Conservation (phyloP, 495 filamentous ascomycete species). For the Tetracladium setigerum region DNA sequence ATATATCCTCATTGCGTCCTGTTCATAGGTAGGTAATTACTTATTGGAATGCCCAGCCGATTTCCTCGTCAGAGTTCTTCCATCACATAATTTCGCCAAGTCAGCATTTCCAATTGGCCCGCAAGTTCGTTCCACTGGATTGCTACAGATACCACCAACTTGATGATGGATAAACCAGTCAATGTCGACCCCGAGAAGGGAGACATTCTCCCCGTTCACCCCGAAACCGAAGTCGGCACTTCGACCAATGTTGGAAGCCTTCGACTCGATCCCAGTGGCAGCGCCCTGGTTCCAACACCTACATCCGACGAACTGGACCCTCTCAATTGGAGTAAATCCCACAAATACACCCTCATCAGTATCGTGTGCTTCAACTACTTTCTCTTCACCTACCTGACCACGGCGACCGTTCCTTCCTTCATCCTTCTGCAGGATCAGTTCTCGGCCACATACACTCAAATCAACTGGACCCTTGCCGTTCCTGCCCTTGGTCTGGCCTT, state of each 20-base stretch:
- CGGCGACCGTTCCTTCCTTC: conserved; percentile 54
- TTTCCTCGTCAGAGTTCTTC: too few species aligned
- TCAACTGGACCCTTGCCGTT: conserved; percentile 59
- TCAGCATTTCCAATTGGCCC: too few species aligned
- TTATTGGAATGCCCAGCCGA: too few species aligned
- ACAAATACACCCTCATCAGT: conserved; percentile 43
- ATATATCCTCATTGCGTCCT: too few species aligned
- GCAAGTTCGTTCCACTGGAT: too few species aligned
- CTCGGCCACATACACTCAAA: conserved; percentile 39
- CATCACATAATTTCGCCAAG: too few species aligned
- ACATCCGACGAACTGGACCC: conserved; percentile 50
- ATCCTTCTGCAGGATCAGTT: conserved; percentile 42
- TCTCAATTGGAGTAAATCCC: conserved; percentile 44
- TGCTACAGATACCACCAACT: too few species aligned
- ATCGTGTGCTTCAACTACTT: conserved; percentile 60
- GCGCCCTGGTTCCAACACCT: conserved; percentile 33
- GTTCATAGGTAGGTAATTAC: too few species aligned
- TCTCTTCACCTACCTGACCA: conserved; percentile 58
- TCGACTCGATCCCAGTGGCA: conserved; percentile 19
- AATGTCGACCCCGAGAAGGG: too few species aligned
- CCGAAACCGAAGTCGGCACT: not conserved
- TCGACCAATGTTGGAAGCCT: not conserved
- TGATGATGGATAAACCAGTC: too few species aligned
- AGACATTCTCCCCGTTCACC: too few species aligned
- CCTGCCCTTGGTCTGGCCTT: conserved; percentile 51